A percentile compares a stretch with the other conserved stretches of the same genome.
Evolutionary conservation across 2,329 filamentous ascomycete species (phyloP).

Genomic region (Talaromyces sp.): DNA sequence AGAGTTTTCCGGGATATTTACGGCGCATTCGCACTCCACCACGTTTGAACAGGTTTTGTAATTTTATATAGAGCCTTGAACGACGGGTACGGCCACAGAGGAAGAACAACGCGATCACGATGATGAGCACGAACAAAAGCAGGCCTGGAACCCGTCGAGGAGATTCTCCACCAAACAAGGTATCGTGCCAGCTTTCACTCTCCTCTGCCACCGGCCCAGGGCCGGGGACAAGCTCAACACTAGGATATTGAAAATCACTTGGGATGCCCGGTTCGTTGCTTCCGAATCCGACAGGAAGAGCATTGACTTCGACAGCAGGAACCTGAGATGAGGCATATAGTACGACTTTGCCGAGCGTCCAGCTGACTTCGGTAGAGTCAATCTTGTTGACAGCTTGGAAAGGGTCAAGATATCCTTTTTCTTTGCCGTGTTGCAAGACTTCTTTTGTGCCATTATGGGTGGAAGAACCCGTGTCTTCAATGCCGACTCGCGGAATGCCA

Average conservation of each 20-base stretch:
- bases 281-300: conserved; percentile 85
- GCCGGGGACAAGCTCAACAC: conserved; percentile 35
- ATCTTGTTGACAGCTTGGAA: conserved; percentile 95
- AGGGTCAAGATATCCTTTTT: conserved; percentile 73
- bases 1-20: conserved; percentile 61
- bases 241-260: conserved; percentile 76
- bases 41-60: conserved; percentile 40
- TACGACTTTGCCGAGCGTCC: conserved; percentile 95
- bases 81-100: conserved; percentile 77
- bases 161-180: conserved; percentile 63
- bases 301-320: conserved; percentile 57
- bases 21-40: conserved; percentile 34
- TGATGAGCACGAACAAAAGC: conserved; percentile 70
- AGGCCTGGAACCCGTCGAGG: conserved; percentile 70
- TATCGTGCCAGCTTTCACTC: conserved; percentile 57
- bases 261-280: conserved; percentile 70
- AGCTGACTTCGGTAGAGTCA: conserved; percentile 86
- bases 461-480: conserved; percentile 60
- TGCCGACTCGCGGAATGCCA: conserved; percentile 78
- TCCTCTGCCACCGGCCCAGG: conserved; percentile 33
- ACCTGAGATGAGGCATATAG: conserved; percentile 90
- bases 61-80: conserved; percentile 56
- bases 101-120: conserved; percentile 67
- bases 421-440: conserved; percentile 64
- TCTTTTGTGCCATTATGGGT: conserved; percentile 70